A percentile compares a stretch with the other conserved stretches of the same genome.
Conservation (phyloP, 208 protist species). For the Zelonia costaricensis region DNA sequence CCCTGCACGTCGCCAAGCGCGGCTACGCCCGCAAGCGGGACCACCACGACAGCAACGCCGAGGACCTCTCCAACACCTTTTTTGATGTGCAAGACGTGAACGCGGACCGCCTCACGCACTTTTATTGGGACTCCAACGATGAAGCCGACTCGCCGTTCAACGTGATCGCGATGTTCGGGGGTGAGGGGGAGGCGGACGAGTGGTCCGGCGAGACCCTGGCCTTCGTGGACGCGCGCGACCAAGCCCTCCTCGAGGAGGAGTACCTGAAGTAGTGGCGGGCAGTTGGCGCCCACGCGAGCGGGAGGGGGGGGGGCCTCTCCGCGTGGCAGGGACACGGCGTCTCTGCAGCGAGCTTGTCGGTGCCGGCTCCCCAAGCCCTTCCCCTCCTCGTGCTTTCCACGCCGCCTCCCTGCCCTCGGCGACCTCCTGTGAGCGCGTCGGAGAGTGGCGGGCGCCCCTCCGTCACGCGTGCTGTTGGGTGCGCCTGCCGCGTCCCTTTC, state of each 20-base stretch:
- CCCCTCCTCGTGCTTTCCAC: background rate
- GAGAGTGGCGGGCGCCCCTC: too few relatives aligned
- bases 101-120: conserved; percentile 68
- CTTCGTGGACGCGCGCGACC: conserved; percentile 34
- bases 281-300: background rate
- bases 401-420: background rate
- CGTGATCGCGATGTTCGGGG: conserved; percentile 17
- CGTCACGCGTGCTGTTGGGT: too few relatives aligned
- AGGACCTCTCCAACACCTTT: conserved; percentile 30
- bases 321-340: too few relatives aligned
- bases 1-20: background rate
- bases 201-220: conserved; percentile 28
- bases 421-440: too few relatives aligned
- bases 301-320: background rate
- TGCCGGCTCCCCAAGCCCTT: background rate
- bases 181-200: conserved; percentile 40
- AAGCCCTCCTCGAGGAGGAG: conserved; percentile 28
- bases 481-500: too few relatives aligned
- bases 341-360: too few relatives aligned
- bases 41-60: conserved; percentile 25
- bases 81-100: conserved; percentile 86
- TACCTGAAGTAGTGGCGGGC: conserved; percentile 18
- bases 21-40: conserved; percentile 15
- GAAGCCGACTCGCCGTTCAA: conserved; percentile 54
- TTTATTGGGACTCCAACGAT: conserved; percentile 73